These are phyloP conservation scores for Candolleomyces eurysporus DNA, from an alignment of 768 basidiomycete species.

Conservation along the genomic window DNA sequence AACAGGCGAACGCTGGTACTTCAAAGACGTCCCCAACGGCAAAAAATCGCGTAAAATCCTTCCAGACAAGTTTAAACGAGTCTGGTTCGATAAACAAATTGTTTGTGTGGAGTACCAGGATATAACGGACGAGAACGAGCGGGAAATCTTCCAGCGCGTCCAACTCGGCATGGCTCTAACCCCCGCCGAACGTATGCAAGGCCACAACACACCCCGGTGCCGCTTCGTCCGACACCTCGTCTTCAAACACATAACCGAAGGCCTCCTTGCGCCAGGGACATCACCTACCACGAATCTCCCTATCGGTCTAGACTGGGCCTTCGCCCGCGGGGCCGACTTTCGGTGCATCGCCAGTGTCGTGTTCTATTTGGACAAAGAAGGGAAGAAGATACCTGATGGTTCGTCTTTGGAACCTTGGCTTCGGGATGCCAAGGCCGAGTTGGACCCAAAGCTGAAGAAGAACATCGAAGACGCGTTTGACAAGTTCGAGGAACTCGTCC, in stretches of 20 bases:
- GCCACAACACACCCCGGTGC: slow-evolving; percentile 50
- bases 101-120: slow-evolving; percentile 79
- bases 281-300: background rate
- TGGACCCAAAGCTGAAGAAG: too few species aligned
- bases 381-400: background rate
- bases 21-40: slow-evolving; percentile 17
- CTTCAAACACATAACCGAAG: slow-evolving; percentile 20
- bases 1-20: background rate
- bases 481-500: too few species aligned
- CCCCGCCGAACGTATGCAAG: slow-evolving; percentile 72
- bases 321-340: background rate
- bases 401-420: background rate
- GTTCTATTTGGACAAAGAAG: background rate
- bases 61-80: slow-evolving; percentile 51
- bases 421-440: background rate
- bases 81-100: slow-evolving; percentile 73
- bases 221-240: slow-evolving; percentile 55
- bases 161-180: slow-evolving; percentile 79
- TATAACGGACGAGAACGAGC: slow-evolving; percentile 52
- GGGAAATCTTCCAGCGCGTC: slow-evolving; percentile 75
- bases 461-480: too few species aligned
- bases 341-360: background rate
- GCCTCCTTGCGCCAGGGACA: background rate
- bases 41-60: slow-evolving; percentile 30
- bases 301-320: background rate